Evolutionary conservation across 306 rosid species (phyloP).

Genomic region (Astragalus glycyphyllos): DNA sequence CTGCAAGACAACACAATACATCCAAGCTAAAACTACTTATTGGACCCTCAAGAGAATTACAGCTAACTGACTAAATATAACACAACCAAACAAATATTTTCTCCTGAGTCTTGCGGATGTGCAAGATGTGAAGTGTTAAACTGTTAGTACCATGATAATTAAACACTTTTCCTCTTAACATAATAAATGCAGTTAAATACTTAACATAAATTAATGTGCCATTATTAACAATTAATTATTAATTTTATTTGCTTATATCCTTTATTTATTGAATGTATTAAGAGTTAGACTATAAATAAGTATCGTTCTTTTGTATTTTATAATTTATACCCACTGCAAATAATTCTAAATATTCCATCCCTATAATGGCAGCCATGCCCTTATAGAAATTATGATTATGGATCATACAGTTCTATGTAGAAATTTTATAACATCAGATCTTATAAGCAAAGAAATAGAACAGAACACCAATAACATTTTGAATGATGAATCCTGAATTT

Average conservation of each 20-base stretch:
- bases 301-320: not conserved
- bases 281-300: not conserved
- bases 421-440: slow-evolving; percentile 1
- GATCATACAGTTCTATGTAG: not conserved
- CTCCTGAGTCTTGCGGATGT: not conserved
- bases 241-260: not conserved
- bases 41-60: slow-evolving; percentile 7
- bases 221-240: not conserved
- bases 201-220: not conserved
- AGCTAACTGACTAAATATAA: slow-evolving; percentile 19
- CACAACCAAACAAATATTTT: slow-evolving; percentile 13
- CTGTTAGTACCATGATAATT: not conserved
- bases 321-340: not conserved
- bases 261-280: not conserved
- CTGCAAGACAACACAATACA: slow-evolving; percentile 60
- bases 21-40: slow-evolving; percentile 37
- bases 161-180: not conserved
- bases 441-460: slow-evolving; percentile 33
- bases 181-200: not conserved
- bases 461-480: slow-evolving; percentile 31
- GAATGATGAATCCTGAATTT: slow-evolving; percentile 3
- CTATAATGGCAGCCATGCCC: not conserved
- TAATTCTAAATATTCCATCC: not conserved
- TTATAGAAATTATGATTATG: not conserved
- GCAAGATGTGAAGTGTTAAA: slow-evolving; percentile 11